Evolutionary conservation across 202 grass and related monocot species (phyloP).

Genomic region (Setaria viridis): DNA sequence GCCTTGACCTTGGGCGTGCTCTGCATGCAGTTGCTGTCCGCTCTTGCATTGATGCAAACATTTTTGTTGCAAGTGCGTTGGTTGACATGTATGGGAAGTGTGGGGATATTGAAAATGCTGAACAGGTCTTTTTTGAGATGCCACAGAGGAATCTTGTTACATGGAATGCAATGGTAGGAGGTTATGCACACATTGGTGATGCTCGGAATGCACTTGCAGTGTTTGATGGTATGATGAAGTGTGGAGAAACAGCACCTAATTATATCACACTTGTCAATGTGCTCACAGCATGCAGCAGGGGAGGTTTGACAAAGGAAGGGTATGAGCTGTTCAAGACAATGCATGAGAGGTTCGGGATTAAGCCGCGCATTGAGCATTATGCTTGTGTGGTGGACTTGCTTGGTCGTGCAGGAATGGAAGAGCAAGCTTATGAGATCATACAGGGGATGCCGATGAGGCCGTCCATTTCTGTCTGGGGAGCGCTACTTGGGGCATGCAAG

Average conservation of each 20-base stretch:
- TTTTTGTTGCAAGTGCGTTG: slow-evolving; percentile 77
- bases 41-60: slow-evolving; percentile 68
- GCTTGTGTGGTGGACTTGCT: slow-evolving; percentile 84
- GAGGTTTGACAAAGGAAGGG: slow-evolving; percentile 71
- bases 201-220: slow-evolving; percentile 58
- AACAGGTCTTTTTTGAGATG: slow-evolving; percentile 60
- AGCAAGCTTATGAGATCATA: slow-evolving; percentile 77
- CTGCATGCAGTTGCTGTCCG: slow-evolving; percentile 65
- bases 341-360: slow-evolving; percentile 67
- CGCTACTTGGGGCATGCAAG: slow-evolving; percentile 80
- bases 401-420: slow-evolving; percentile 75
- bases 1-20: slow-evolving; percentile 66
- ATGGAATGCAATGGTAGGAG: slow-evolving; percentile 78
- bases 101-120: slow-evolving; percentile 62
- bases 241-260: slow-evolving; percentile 61
- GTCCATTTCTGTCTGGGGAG: slow-evolving; percentile 78
- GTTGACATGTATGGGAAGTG: slow-evolving; percentile 95
- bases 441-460: slow-evolving; percentile 71
- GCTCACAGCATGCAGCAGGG: slow-evolving; percentile 75
- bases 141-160: slow-evolving; percentile 66
- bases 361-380: slow-evolving; percentile 73
- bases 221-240: slow-evolving; percentile 66
- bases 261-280: slow-evolving; percentile 74
- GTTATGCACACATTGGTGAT: slow-evolving; percentile 68
- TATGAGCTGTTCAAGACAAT: slow-evolving; percentile 72